phyloP scores from a whole-genome alignment of 257 asterid genomes.

The Fraxinus quadrangulata region DNA sequence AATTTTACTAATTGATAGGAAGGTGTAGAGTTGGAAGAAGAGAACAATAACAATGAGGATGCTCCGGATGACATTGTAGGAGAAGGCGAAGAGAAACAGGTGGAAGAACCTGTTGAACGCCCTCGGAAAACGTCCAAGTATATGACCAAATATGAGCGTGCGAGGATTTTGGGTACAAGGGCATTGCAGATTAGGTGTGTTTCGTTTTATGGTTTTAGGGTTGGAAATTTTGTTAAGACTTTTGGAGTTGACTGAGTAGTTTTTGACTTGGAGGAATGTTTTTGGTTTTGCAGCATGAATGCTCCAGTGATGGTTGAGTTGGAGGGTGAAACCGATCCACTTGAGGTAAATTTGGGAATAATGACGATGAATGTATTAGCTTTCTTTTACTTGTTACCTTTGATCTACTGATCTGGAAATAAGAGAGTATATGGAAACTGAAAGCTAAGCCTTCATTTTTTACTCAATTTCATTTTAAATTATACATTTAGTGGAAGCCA shows the following conservation, averaged over 20 bases:
- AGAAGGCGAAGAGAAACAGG: slow-evolving; percentile 70
- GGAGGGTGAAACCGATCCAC: slow-evolving; percentile 93
- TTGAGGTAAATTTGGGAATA: slow-evolving; percentile 54
- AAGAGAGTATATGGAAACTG: not conserved
- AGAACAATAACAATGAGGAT: slow-evolving; percentile 49
- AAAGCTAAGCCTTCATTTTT: too few species aligned
- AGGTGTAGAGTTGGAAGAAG: slow-evolving; percentile 83
- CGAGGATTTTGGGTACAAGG: slow-evolving; percentile 87
- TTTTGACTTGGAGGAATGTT: slow-evolving; percentile 18
- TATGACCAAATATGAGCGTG: slow-evolving; percentile 95
- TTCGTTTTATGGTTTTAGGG: not conserved
- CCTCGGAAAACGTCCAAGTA: slow-evolving; percentile 83
- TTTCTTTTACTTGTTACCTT: too few species aligned
- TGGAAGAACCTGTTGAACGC: slow-evolving; percentile 59
- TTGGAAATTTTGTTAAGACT: not conserved
- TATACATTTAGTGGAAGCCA: too few species aligned
- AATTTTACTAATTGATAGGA: slow-evolving; percentile 46
- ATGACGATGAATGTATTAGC: not conserved
- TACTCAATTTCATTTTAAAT: too few species aligned
- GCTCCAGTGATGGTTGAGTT: slow-evolving; percentile 98
- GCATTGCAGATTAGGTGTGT: slow-evolving; percentile 86
- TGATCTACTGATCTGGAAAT: not conserved
- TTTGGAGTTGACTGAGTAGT: not conserved
- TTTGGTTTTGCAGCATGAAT: slow-evolving; percentile 67
- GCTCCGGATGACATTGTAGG: slow-evolving; percentile 58